A percentile compares a stretch with the other conserved stretches of the same genome.
Conservation (phyloP, 768 basidiomycete species). For the Heimioporus sp. region DNA sequence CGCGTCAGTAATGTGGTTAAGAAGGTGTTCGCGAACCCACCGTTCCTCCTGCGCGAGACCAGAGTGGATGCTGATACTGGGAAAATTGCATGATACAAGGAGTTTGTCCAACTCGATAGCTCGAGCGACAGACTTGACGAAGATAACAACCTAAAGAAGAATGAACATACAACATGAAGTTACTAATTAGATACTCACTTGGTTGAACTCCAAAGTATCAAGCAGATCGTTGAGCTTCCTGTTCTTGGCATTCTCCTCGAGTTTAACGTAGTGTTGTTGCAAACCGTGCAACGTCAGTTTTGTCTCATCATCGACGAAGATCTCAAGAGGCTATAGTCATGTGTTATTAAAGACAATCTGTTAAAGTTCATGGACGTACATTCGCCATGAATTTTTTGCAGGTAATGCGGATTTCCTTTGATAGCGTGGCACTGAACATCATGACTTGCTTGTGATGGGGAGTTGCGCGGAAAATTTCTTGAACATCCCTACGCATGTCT, state of each 20-base stretch:
- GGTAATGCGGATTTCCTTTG: constrained; percentile 94
- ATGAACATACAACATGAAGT: neutral
- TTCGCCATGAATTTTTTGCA: constrained; percentile 99
- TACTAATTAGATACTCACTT: constrained; percentile 46
- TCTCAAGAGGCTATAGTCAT: constrained; percentile 84
- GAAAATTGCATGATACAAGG: constrained; percentile 96
- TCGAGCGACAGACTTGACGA: constrained; percentile 96
- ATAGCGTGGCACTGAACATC: constrained; percentile 99
- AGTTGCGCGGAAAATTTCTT: constrained; percentile 99
- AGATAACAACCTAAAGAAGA: constrained; percentile 84
- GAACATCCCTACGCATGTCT: constrained; percentile 99
- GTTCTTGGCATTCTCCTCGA: constrained; percentile 95
- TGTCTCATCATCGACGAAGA: constrained; percentile 99
- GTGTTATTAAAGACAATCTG: neutral
- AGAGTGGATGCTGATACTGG: constrained; percentile 96
- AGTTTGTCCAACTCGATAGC: constrained; percentile 97
- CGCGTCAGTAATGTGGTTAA: constrained; percentile 3
- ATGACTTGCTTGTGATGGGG: constrained; percentile 99
- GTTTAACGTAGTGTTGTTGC: constrained; percentile 97
- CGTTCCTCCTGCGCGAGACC: constrained; percentile 94
- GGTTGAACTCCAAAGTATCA: constrained; percentile 97
- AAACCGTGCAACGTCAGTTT: constrained; percentile 97
- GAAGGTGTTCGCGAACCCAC: constrained; percentile 44
- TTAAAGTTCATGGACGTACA: constrained; percentile 48
- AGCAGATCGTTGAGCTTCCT: constrained; percentile 94